Evolutionary conservation across 2,329 filamentous ascomycete genomes (phyloP), one percentile per base, ranked within the genome.

Genomic region (Capronia epimyces): DNA sequence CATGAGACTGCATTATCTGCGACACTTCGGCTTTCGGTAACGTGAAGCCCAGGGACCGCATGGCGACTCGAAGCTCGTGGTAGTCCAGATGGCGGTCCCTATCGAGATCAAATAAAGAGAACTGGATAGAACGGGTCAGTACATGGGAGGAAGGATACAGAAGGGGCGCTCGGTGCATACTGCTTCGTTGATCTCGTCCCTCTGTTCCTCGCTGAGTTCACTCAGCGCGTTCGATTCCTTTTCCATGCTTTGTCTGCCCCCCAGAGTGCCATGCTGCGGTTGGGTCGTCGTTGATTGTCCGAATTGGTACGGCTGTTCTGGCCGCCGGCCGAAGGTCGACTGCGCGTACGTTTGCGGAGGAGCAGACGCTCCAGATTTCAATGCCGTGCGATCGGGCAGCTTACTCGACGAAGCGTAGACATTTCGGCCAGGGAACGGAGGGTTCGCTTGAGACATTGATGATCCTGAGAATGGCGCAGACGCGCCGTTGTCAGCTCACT

Each of bases 61-160:
- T 84, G 54, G 91, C 89, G 72, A 97, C 93, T 70, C 93, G 91
- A 67, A 97, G 87, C 72, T 98, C 93, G 73, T 97, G 93, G 75
- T 95, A 97, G 74, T 97, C 91, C 66, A 98, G 88, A 69, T 87
- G 83, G 41, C 84, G 81, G 73, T 97, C 90, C 68, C 94, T 91
- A 76, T 97, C 91, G 65, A 95, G 86, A 69, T 97, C 93, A 77
- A 98, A 97, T 59, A 97, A 83, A 56, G 84, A 84, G 71, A 97
- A 97, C 86, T 95, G 59, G 36, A 45, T 10, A 13, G 9, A 13
- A 31, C 16, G 34, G 10, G 50, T 55, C 29, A 50, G 46, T 24
- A 16, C 29, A 32, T 32, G 7, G 9, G 9, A 18, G 15, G 9
- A 36, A 37, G 27, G 36, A 27, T 34, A 18, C 12, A 29, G 21